Evolutionary conservation across 495 filamentous ascomycete species (phyloP), one percentile per base, ranked within the genome.

Genomic region (Hypoxylon cercidicola): DNA sequence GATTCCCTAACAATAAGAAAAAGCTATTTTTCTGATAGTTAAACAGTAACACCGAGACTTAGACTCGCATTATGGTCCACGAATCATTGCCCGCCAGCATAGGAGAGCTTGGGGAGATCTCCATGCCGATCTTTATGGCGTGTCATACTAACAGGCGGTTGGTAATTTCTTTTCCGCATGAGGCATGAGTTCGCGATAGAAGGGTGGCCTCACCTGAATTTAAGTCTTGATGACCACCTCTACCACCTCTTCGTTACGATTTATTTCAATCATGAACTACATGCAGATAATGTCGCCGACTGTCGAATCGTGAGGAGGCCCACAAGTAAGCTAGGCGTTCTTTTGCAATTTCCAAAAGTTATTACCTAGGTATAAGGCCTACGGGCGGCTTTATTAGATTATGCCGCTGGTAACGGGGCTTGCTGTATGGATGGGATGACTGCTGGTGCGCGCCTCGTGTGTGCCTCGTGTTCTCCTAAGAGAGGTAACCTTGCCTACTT

Each of bases 21-120:
- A 25, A 20, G 40, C 16, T 9, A 18, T 19, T 19, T 7, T 7
- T 9, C 7, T 18, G 7, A 18, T 8, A 40, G 8, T 46, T 46
- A n/a, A 25, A 46, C n/a, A 23, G 44, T 62, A 39, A 54, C 15
- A 55, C 58, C 43, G 34, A 41, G 49, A 48, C 20, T 57, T 37
- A 21, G 18, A 30, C 52, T 49, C 39, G 47, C 53, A 56, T 62
- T 53, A 35, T 49, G 58, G 39, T 44, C 51, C 41, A 39, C 64
- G 64, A 68, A 68, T 68, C 64, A 63, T 7, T 55, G 47, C 49
- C 23, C 43, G 64, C 59, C 64, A 68, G 55, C 64, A 59, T 62
- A 60, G 28, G 48, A 5, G n/a, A 40, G 18, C 30, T 32, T 32
- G 51, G 37, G 59, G 44, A 62, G 60, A 60, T 59, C 50, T 60